phyloP scores from a whole-genome alignment of 106 monocot species.

The Ottelia alismoides region DNA sequence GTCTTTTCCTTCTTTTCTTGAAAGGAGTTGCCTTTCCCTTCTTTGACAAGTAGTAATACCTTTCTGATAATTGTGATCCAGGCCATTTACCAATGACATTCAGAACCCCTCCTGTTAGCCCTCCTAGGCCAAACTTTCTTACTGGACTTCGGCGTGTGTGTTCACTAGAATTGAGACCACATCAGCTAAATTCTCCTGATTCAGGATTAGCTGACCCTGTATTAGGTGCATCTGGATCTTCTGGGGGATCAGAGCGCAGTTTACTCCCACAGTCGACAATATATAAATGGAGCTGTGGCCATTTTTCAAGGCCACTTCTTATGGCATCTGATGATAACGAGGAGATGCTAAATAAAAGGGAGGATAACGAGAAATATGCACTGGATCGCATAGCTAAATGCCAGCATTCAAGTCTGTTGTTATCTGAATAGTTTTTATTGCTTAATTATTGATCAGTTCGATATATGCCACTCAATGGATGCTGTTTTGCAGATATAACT shows the following conservation, averaged over 20 bases:
- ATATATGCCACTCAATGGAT: not conserved
- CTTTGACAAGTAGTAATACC: not conserved
- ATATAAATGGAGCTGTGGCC: slow-evolving; percentile 98
- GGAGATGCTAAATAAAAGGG: slow-evolving; percentile 50
- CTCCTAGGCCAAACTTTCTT: slow-evolving; percentile 66
- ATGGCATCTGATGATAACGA: slow-evolving; percentile 74
- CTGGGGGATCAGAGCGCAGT: slow-evolving; percentile 43
- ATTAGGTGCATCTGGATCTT: slow-evolving; percentile 39
- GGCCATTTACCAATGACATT: slow-evolving; percentile 75
- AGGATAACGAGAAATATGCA: slow-evolving; percentile 62
- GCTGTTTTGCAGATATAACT: slow-evolving; percentile 41
- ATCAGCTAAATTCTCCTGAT: slow-evolving; percentile 64
- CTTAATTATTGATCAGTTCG: not conserved
- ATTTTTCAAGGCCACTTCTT: slow-evolving; percentile 93
- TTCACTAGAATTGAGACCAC: slow-evolving; percentile 77
- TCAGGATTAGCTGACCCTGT: slow-evolving; percentile 69
- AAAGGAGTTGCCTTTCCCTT: not conserved
- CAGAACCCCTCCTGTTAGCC: slow-evolving; percentile 95
- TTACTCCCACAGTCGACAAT: slow-evolving; percentile 84
- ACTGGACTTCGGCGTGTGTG: slow-evolving; percentile 79
- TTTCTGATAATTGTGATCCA: slow-evolving; percentile 19
- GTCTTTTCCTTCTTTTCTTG: not conserved
- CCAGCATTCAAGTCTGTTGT: slow-evolving; percentile 72
- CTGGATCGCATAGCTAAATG: slow-evolving; percentile 77
- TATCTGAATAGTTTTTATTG: not conserved